Conservation (phyloP, 805 yeast genomes). For the Yamadazyma nakazawae region DNA sequence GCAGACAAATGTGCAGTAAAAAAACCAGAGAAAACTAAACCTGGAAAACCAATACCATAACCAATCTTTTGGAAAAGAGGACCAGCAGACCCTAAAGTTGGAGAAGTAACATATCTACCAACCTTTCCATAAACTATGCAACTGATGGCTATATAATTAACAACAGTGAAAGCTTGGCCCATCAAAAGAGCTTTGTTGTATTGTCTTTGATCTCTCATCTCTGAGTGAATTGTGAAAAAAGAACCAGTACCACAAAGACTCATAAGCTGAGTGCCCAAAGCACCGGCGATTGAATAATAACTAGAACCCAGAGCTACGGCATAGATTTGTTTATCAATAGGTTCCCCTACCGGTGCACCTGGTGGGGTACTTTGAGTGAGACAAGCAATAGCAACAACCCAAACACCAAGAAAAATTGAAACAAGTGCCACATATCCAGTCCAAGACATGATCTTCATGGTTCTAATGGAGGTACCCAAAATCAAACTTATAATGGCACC, state of each 20-base stretch:
- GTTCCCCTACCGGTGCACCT: constrained; percentile 7
- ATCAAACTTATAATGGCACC: constrained; percentile 9
- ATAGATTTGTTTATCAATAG: constrained; percentile 6
- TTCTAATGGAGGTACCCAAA: constrained; percentile 6
- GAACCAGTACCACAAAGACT: constrained; percentile 12
- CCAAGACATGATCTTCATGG: constrained; percentile 11
- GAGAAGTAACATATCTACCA: constrained; percentile 12
- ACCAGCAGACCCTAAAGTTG: constrained; percentile 14
- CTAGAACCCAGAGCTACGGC: constrained; percentile 2
- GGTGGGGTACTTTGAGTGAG: constrained; percentile 10
- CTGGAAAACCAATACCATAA: constrained; percentile 12
- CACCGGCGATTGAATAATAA: constrained; percentile 7
- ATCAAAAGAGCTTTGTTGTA: constrained; percentile 9
- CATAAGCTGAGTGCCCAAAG: constrained; percentile 11
- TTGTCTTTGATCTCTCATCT: constrained; percentile 12
- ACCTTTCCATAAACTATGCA: constrained; percentile 12
- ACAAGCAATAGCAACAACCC: constrained; percentile 13
- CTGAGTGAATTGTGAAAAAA: constrained; percentile 12
- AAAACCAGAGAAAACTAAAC: constrained; percentile 10
- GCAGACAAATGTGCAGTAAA: constrained; percentile 12
- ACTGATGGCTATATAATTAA: constrained; percentile 10
- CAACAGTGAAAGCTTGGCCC: constrained; percentile 13
- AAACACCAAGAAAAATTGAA: constrained; percentile 6
- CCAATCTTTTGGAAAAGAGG: constrained; percentile 9
- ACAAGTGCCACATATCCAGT: constrained; percentile 9